Percentiles rank a stretch among this genome's conserved stretches.
Evolutionary conservation across 164 flowering plant species (phyloP).

Genomic region (Piper longum): DNA sequence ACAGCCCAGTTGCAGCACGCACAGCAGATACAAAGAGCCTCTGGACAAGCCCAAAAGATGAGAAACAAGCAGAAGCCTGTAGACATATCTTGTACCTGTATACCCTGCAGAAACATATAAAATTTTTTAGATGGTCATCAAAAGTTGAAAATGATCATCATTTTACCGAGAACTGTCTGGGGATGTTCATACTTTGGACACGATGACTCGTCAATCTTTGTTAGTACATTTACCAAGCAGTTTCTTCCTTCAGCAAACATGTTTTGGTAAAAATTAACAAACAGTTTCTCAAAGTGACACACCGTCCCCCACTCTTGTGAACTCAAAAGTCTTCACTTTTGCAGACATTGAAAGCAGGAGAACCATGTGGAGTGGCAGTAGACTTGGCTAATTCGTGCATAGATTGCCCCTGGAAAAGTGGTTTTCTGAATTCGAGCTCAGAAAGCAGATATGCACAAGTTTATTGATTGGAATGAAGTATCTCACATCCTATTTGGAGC

Average conservation of each 20-base stretch:
- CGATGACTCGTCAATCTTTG: too few relatives aligned
- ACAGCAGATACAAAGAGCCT: slow-evolving; percentile 38
- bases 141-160: too few relatives aligned
- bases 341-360: not conserved
- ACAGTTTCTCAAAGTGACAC: too few relatives aligned
- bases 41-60: slow-evolving; percentile 35
- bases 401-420: not conserved
- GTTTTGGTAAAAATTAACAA: too few relatives aligned
- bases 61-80: slow-evolving; percentile 14
- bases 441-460: not conserved
- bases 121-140: too few relatives aligned
- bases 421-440: not conserved
- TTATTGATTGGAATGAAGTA: not conserved
- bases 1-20: slow-evolving; percentile 57
- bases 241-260: too few relatives aligned
- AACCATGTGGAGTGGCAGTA: not conserved
- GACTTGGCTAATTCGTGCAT: not conserved
- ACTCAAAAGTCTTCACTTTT: not conserved
- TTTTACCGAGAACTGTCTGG: too few relatives aligned
- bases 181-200: too few relatives aligned
- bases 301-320: not conserved
- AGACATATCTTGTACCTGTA: slow-evolving; percentile 40
- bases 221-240: too few relatives aligned
- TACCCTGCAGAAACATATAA: slow-evolving; percentile 14
- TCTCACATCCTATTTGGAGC: not conserved